Base-by-base conservation (phyloP, 2,329 filamentous ascomycete genomes). In the Diaporthe eres region DNA sequence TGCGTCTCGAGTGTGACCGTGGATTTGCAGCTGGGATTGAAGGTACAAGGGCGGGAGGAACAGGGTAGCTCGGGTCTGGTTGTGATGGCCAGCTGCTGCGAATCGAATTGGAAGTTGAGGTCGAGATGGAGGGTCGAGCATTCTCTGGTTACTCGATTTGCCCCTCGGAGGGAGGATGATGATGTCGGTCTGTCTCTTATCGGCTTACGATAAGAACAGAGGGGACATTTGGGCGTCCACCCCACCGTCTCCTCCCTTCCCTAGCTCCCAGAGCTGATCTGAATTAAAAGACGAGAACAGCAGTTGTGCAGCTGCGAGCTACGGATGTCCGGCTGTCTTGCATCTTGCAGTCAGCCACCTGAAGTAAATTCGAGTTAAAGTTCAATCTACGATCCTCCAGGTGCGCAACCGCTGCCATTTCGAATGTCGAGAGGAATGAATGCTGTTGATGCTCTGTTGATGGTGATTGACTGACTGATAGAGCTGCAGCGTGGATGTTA, bases 181-280 rank as follows among this genome's bases (percentile, higher is more conserved):
- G 65, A 68, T 53, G 47, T 68, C 65, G 39, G 28, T 67, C 44
- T 19, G 34, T 51, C 28, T 51, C 65, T 55, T 68, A 68, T 68
- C 65, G 65, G 19, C 7, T 4, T 37, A 3, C 65, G 65, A 68
- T 68, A 68, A 68, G 65, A 68, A 37, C 39, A 19, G 2, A 5
- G 10, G 19, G 39, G 22, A 9, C 44, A 55, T 31, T 31, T 34
- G 25, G 51, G 25, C 60, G 3, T 10, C 4, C 61, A n/a, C 17
- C 61, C 61, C 44, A 42, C 6, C 42, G 17, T 6, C 25, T 10
- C 3, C 25, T 15, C 7, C 31, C 4, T 39, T 13, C 17, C 19
- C 55, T 22, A 19, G 15, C 28, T 57, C 8, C 28, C 13, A 57
- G 7, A n/a, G 9, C 49, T 25, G n/a, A 28, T 53, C n/a, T 10